These are phyloP conservation scores for Coemansia erecta DNA, from an alignment of 192 early-diverging fungal genomes.

Conservation along the genomic window DNA sequence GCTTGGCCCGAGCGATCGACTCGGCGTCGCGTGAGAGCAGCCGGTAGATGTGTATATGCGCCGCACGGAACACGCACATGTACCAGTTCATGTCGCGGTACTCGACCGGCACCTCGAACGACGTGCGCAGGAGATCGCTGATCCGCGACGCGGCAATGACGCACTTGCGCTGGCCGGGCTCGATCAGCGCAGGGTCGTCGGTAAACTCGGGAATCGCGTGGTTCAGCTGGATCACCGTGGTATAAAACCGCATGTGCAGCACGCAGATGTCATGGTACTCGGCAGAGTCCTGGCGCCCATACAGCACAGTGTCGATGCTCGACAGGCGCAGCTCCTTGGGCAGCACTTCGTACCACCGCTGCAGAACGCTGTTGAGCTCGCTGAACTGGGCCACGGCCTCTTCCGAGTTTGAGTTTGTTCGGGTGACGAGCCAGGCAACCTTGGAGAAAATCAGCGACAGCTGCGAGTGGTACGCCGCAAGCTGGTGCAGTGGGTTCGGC, in stretches of 20 bases:
- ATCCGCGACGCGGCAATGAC: slow-evolving; percentile 49
- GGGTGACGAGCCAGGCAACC: slow-evolving; percentile 53
- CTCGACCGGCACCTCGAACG: slow-evolving; percentile 47
- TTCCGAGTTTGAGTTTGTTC: slow-evolving; percentile 23
- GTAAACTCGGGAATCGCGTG: slow-evolving; percentile 52
- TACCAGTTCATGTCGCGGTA: slow-evolving; percentile 54
- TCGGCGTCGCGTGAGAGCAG: slow-evolving; percentile 42
- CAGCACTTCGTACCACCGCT: slow-evolving; percentile 53
- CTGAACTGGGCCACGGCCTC: slow-evolving; percentile 45
- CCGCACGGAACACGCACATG: slow-evolving; percentile 54
- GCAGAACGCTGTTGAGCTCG: slow-evolving; percentile 51
- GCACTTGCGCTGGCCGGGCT: slow-evolving; percentile 52
- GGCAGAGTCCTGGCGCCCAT: slow-evolving; percentile 26
- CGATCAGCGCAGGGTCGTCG: slow-evolving; percentile 40
- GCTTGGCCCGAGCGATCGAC: slow-evolving; percentile 45
- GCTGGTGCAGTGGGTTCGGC: slow-evolving; percentile 34
- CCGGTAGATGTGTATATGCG: slow-evolving; percentile 49
- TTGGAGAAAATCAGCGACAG: slow-evolving; percentile 54
- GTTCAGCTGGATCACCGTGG: slow-evolving; percentile 51
- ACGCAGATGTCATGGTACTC: slow-evolving; percentile 47
- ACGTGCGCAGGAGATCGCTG: slow-evolving; percentile 47
- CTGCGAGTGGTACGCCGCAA: slow-evolving; percentile 50
- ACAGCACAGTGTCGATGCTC: slow-evolving; percentile 40
- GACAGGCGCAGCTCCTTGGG: slow-evolving; percentile 49
- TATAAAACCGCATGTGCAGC: slow-evolving; percentile 49